A percentile compares a stretch with the other conserved stretches of the same genome.
Evolutionary conservation across 441 rosid genomes (phyloP).

Genomic region (Isatis lusitanica): DNA sequence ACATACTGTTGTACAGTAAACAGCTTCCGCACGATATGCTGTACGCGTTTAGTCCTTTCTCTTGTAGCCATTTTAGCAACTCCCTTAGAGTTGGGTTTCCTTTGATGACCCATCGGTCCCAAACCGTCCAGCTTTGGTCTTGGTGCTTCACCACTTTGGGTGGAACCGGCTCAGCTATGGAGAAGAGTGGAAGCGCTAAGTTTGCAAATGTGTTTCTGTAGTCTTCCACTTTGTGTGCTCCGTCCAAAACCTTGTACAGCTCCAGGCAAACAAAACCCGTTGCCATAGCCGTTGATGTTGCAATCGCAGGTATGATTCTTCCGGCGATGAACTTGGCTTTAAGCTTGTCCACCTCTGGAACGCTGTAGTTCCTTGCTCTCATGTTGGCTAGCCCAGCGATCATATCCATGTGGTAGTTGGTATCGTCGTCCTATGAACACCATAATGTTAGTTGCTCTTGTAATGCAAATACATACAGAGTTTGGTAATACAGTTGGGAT

Average conservation of each 20-base stretch:
- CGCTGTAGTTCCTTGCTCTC: slow-evolving; percentile 97
- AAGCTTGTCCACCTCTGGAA: slow-evolving; percentile 94
- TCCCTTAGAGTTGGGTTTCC: slow-evolving; percentile 76
- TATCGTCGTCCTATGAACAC: slow-evolving; percentile 80
- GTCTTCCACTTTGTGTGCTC: slow-evolving; percentile 80
- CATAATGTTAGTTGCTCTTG: slow-evolving; percentile 2
- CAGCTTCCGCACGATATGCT: slow-evolving; percentile 93
- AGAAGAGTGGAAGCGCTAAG: slow-evolving; percentile 86
- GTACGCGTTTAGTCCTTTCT: slow-evolving; percentile 80
- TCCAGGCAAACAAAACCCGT: slow-evolving; percentile 96
- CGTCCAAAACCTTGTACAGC: slow-evolving; percentile 86
- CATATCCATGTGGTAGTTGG: slow-evolving; percentile 96
- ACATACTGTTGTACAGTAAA: slow-evolving; percentile 83
- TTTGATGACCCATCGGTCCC: slow-evolving; percentile 91
- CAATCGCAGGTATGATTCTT: slow-evolving; percentile 97
- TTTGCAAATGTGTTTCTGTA: slow-evolving; percentile 98
- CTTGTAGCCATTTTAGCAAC: slow-evolving; percentile 76
- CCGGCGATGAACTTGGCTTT: slow-evolving; percentile 99
- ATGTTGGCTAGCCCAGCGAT: slow-evolving; percentile 97
- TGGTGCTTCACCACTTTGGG: slow-evolving; percentile 80
- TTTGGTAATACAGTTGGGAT: background rate
- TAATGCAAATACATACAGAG: background rate
- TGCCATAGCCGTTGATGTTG: slow-evolving; percentile 97
- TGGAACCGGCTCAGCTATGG: slow-evolving; percentile 96
- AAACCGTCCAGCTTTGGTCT: slow-evolving; percentile 92